Percentiles rank a stretch among this genome's conserved stretches.
These are phyloP conservation scores for Neonectria punicea DNA, from an alignment of 2,329 filamentous ascomycete genomes.

Conservation along the genomic window DNA sequence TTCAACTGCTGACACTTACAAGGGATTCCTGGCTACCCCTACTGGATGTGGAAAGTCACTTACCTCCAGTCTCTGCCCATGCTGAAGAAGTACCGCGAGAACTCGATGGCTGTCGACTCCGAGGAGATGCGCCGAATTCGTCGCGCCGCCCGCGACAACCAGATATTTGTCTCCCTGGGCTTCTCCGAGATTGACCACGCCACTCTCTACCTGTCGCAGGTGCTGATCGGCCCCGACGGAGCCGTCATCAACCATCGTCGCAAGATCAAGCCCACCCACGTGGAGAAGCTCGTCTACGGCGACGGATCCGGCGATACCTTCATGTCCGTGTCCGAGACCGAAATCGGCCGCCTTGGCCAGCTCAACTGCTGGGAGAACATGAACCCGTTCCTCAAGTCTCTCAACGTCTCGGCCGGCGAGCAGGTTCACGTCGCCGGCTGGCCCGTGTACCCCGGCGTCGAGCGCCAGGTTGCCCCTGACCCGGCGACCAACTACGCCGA, in stretches of 20 bases:
- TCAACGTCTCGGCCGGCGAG: slow-evolving; percentile 43
- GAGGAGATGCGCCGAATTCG: slow-evolving; percentile 56
- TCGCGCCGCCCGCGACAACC: slow-evolving; percentile 52
- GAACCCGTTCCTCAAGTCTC: slow-evolving; percentile 43
- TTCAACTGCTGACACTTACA: not conserved
- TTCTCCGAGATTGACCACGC: slow-evolving; percentile 60
- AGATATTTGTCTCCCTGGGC: slow-evolving; percentile 59
- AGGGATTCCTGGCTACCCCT: slow-evolving; percentile 65
- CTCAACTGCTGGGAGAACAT: slow-evolving; percentile 68
- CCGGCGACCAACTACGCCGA: slow-evolving; percentile 42
- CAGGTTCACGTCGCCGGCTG: slow-evolving; percentile 46
- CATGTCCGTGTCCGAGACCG: slow-evolving; percentile 56
- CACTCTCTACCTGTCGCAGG: slow-evolving; percentile 60
- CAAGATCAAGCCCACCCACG: slow-evolving; percentile 63
- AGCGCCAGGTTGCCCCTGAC: slow-evolving; percentile 37
- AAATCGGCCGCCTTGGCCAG: slow-evolving; percentile 62
- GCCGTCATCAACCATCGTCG: slow-evolving; percentile 58
- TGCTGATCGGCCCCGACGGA: slow-evolving; percentile 61
- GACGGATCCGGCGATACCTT: slow-evolving; percentile 68
- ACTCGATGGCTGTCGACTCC: slow-evolving; percentile 48
- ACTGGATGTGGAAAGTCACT: slow-evolving; percentile 49
- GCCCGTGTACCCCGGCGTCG: slow-evolving; percentile 41
- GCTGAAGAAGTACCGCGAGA: slow-evolving; percentile 53
- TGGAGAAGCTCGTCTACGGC: slow-evolving; percentile 61
- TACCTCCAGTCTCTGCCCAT: slow-evolving; percentile 47